phyloP scores from a whole-genome alignment of 805 yeast genomes.

The Lipomyces yamanashiensis region DNA sequence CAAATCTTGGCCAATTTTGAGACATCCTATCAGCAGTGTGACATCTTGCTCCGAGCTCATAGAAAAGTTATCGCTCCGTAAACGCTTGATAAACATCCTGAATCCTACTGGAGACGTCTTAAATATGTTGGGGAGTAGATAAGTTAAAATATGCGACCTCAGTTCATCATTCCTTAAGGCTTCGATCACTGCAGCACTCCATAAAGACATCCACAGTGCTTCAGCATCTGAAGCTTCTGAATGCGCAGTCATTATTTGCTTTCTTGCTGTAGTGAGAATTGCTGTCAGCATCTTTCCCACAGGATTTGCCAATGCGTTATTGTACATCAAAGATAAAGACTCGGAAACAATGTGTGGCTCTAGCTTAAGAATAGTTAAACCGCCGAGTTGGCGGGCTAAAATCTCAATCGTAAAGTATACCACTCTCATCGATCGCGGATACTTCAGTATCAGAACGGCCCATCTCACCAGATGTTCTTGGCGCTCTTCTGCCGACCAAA shows the following conservation, averaged over 20 bases:
- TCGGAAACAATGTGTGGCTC: conserved; percentile 55
- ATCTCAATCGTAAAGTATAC: conserved; percentile 64
- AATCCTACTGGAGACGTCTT: conserved; percentile 55
- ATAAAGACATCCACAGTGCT: conserved; percentile 39
- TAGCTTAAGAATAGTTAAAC: conserved; percentile 49
- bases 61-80: not conserved
- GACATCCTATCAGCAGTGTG: conserved; percentile 56
- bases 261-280: conserved; percentile 21
- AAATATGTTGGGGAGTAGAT: conserved; percentile 68
- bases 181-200: conserved; percentile 53
- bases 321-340: conserved; percentile 57
- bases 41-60: conserved; percentile 41
- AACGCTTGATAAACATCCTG: conserved; percentile 45
- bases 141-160: conserved; percentile 57
- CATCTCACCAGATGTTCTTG: conserved; percentile 46
- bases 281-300: conserved; percentile 41
- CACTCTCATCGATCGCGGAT: conserved; percentile 61
- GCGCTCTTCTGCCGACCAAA: conserved; percentile 35
- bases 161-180: conserved; percentile 46
- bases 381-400: conserved; percentile 55
- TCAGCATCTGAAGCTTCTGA: not conserved
- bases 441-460: conserved; percentile 51
- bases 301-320: conserved; percentile 68
- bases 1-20: conserved; percentile 67
- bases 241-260: not conserved